Evolutionary conservation across 441 rosid genomes (phyloP).

Genomic region (Euphorbia celastroides): DNA sequence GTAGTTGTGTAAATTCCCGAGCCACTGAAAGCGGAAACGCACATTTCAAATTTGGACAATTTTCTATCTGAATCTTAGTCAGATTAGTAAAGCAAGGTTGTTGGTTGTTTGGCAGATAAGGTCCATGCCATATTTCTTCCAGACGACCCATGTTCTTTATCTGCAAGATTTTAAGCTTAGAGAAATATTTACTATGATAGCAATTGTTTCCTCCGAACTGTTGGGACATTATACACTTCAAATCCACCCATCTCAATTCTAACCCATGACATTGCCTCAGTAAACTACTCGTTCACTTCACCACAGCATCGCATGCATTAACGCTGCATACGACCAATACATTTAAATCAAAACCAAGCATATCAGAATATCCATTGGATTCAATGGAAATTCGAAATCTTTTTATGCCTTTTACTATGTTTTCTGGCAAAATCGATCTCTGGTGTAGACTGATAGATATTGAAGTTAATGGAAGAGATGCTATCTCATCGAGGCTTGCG

Average conservation of each 20-base stretch:
- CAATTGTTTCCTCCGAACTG: too few species aligned
- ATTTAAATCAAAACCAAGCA: neutral
- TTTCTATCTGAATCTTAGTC: neutral
- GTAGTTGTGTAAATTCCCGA: too few species aligned
- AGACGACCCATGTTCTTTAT: too few species aligned
- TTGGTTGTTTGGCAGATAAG: too few species aligned
- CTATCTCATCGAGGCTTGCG: neutral
- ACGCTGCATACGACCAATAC: neutral
- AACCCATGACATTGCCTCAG: neutral
- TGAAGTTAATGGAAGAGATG: neutral
- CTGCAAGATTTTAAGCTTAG: too few species aligned
- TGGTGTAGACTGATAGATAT: neutral
- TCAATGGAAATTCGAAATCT: neutral
- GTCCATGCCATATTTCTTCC: too few species aligned
- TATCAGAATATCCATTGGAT: too few species aligned
- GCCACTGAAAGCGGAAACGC: too few species aligned
- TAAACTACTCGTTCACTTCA: neutral
- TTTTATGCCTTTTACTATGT: neutral
- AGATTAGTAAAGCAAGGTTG: neutral
- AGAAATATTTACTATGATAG: too few species aligned
- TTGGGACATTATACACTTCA: neutral
- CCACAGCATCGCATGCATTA: neutral
- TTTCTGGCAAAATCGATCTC: neutral
- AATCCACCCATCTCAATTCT: neutral
- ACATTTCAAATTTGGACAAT: too few species aligned